Base-by-base conservation (phyloP, 352 stramenopile species). In the Globisporangium irregulare region DNA sequence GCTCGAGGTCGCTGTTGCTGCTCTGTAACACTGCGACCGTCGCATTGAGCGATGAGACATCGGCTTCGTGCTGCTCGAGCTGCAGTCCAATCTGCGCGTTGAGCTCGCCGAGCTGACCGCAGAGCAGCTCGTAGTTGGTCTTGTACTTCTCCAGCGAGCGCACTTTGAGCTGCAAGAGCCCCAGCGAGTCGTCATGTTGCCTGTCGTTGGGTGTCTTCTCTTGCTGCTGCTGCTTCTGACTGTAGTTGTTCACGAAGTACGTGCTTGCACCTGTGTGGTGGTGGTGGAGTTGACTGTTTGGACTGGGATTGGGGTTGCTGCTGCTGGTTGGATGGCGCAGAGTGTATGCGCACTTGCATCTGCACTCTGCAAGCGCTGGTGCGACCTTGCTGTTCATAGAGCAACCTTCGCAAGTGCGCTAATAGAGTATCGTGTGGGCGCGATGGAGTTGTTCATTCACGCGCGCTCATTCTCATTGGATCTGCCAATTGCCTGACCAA, bases 41-140 rank as follows among this genome's bases (percentile, higher is more conserved):
- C 34, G 60, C 53, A 57, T 88, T 73, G 22, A 91, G 68, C 1
- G 77, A 70, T 6, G 75, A 61, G 22, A 93, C 83, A 41, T 91
- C 85, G 36, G 77, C 74, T 62, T 93, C 85, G 61, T 93, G 85
- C 24, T 83, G 80, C 62, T 91, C 77, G 43, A 93, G 68, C 50
- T 91, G 82, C 20, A 90, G 70, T 0, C 80, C 81, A 54, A 93
- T 80, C 70, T 93, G 85, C 1, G 76, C 74, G 64, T 91, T 93
- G 27, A 93, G 76, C 61, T 90, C 83, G 10, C 74, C 73, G 48
- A 93, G 48, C 57, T 93, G 83, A 8, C 80, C 78, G 62, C 85
- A 93, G 41, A 92, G 71, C 53, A 91, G 66, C 65, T 93, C 81
- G 70, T 93, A 93, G 78, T 90, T 93, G 71, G 60, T 51, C 56